A percentile compares a stretch with the other conserved stretches of the same genome.
Conservation (phyloP, 2,329 filamentous ascomycete species). For the Monilinia polystroma region DNA sequence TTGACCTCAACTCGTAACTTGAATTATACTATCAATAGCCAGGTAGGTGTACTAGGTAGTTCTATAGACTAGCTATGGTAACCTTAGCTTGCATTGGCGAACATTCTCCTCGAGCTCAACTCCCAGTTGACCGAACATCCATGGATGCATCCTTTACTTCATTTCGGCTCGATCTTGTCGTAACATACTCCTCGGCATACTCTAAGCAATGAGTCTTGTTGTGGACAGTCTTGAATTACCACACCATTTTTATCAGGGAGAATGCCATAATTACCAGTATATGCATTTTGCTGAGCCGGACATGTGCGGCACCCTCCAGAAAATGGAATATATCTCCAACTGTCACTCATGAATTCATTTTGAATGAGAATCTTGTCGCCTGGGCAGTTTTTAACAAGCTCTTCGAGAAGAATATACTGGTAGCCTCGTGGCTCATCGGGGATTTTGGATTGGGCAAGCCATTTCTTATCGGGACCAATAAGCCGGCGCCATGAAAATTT, state of each 20-base stretch:
- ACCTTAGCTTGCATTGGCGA: too few species aligned
- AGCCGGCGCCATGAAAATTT: constrained; percentile 18
- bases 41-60: too few species aligned
- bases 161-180: constrained; percentile 17
- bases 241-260: constrained; percentile 7
- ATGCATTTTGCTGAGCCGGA: constrained; percentile 20
- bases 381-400: constrained; percentile 46
- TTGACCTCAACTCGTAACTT: too few species aligned
- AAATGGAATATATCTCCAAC: constrained; percentile 23
- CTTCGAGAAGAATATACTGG: constrained; percentile 48
- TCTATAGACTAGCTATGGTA: too few species aligned
- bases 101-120: too few species aligned
- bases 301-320: constrained; percentile 15
- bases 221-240: constrained; percentile 16
- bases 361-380: constrained; percentile 38
- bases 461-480: constrained; percentile 17
- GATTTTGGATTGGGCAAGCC: constrained; percentile 15
- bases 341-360: constrained; percentile 18
- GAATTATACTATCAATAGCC: too few species aligned
- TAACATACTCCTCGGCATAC: constrained; percentile 15
- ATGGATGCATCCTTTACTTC: constrained; percentile 2
- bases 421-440: not conserved
- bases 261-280: constrained; percentile 13
- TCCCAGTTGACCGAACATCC: too few species aligned
- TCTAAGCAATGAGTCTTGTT: constrained; percentile 19